A percentile compares a stretch with the other conserved stretches of the same genome.
These are phyloP conservation scores for Aspergillaceae sp. DNA, from an alignment of 2,329 filamentous ascomycete species.

Conservation along the genomic window DNA sequence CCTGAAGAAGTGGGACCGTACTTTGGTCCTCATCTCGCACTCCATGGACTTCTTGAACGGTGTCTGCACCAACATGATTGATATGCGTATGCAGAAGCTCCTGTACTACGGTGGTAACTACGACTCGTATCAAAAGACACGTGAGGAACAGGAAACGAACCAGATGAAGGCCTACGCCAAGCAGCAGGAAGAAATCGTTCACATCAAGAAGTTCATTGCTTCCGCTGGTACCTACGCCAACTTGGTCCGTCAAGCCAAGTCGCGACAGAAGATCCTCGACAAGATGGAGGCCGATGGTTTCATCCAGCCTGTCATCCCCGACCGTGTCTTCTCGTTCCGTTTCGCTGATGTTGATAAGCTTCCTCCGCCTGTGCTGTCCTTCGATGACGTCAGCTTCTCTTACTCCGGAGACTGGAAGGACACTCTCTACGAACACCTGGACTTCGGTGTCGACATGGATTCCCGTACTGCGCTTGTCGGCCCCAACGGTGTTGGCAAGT, in stretches of 20 bases:
- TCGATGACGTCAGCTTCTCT: conserved; percentile 95
- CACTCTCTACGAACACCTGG: conserved; percentile 91
- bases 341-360: conserved; percentile 99
- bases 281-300: conserved; percentile 99
- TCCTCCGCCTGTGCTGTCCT: conserved; percentile 91
- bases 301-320: conserved; percentile 78
- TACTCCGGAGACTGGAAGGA: conserved; percentile 86
- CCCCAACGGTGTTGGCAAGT: conserved; percentile 98
- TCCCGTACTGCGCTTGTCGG: conserved; percentile 93
- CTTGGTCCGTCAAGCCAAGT: conserved; percentile 97
- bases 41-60: conserved; percentile 99
- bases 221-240: conserved; percentile 99
- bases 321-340: conserved; percentile 92
- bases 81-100: conserved; percentile 84
- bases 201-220: conserved; percentile 99
- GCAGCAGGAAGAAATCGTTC: conserved; percentile 96
- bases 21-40: conserved; percentile 92
- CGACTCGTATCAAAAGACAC: conserved; percentile 94
- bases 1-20: conserved; percentile 98
- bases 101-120: conserved; percentile 99
- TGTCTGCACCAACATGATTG: conserved; percentile 96
- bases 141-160: conserved; percentile 88
- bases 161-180: conserved; percentile 99
- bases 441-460: conserved; percentile 99
- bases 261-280: conserved; percentile 97